Percentiles rank a stretch among this genome's conserved stretches.
These are phyloP conservation scores for Lactarius evosmus DNA, from an alignment of 768 basidiomycete genomes.

Conservation along the genomic window DNA sequence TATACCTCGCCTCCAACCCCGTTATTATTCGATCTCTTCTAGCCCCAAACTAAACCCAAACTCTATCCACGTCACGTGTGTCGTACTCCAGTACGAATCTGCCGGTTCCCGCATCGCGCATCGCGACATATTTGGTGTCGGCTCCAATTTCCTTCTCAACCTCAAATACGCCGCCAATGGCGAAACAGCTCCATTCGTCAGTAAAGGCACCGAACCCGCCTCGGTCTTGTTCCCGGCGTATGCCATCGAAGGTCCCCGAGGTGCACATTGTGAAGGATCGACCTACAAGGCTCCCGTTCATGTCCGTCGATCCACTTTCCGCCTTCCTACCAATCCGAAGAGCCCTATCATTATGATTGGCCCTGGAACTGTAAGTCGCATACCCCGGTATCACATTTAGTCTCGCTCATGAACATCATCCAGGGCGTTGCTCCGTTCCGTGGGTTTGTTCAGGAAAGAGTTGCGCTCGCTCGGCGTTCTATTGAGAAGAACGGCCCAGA, in stretches of 20 bases:
- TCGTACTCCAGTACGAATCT: constrained; percentile 91
- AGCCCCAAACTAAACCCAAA: constrained; percentile 90
- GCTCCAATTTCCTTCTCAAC: constrained; percentile 93
- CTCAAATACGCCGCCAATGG: constrained; percentile 72
- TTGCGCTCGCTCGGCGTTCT: constrained; percentile 91
- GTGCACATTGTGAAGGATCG: constrained; percentile 68
- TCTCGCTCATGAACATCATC: constrained; percentile 18
- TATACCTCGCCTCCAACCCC: constrained; percentile 90
- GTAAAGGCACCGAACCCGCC: constrained; percentile 37
- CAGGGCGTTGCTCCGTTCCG: constrained; percentile 99
- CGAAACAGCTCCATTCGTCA: constrained; percentile 49
- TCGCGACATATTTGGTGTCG: constrained; percentile 83
- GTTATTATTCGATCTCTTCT: constrained; percentile 98
- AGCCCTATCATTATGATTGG: constrained; percentile 99
- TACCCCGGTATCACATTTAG: constrained; percentile 1
- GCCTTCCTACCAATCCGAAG: constrained; percentile 96
- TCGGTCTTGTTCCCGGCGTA: constrained; percentile 60
- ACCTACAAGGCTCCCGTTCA: constrained; percentile 89
- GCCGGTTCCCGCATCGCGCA: constrained; percentile 48
- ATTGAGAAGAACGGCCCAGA: constrained; percentile 94
- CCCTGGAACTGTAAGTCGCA: constrained; percentile 83
- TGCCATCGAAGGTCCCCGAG: constrained; percentile 86
- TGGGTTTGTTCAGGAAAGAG: constrained; percentile 96
- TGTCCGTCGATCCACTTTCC: constrained; percentile 93
- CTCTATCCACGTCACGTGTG: constrained; percentile 90